phyloP scores from a whole-genome alignment of 2,329 filamentous ascomycete genomes.

The Claviceps capensis region DNA sequence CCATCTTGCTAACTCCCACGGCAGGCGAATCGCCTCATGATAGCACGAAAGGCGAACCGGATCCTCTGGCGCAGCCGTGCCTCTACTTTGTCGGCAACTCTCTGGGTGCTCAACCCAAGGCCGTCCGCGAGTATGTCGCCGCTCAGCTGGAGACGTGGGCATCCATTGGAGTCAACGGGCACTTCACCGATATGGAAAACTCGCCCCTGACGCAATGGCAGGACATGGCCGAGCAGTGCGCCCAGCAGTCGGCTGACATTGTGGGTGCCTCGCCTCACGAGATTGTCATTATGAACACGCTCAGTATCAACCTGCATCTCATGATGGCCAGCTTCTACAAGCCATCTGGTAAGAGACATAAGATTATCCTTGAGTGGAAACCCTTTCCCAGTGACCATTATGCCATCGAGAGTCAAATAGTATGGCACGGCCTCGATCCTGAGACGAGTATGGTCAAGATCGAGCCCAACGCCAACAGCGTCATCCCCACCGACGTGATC shows the following conservation, averaged over 20 bases:
- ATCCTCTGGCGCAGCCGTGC: conserved; percentile 16
- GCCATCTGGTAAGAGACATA: conserved; percentile 50
- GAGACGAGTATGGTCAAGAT: conserved; percentile 60
- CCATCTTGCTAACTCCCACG: neutral
- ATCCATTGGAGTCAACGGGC: conserved; percentile 69
- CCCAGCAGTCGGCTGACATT: conserved; percentile 54
- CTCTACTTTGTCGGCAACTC: conserved; percentile 89
- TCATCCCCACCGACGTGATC: conserved; percentile 58
- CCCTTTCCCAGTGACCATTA: conserved; percentile 85
- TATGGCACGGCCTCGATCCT: conserved; percentile 54
- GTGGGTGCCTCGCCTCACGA: conserved; percentile 62
- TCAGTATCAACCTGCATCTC: conserved; percentile 71
- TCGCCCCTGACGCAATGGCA: conserved; percentile 61
- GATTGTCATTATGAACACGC: conserved; percentile 76
- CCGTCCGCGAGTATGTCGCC: conserved; percentile 49
- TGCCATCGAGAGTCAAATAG: conserved; percentile 69
- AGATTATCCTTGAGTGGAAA: conserved; percentile 80
- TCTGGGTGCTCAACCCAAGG: conserved; percentile 67
- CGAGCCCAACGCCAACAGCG: conserved; percentile 44
- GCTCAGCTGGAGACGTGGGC: conserved; percentile 74
- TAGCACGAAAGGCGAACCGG: conserved; percentile 12
- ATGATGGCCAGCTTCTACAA: conserved; percentile 75
- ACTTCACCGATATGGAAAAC: conserved; percentile 58
- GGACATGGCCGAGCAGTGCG: conserved; percentile 63
- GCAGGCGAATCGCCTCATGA: conserved; percentile 4